Percentiles rank a stretch among this genome's conserved stretches.
Conservation (phyloP, 2,329 filamentous ascomycete species). For the Neoscytalidium dimidiatum region DNA sequence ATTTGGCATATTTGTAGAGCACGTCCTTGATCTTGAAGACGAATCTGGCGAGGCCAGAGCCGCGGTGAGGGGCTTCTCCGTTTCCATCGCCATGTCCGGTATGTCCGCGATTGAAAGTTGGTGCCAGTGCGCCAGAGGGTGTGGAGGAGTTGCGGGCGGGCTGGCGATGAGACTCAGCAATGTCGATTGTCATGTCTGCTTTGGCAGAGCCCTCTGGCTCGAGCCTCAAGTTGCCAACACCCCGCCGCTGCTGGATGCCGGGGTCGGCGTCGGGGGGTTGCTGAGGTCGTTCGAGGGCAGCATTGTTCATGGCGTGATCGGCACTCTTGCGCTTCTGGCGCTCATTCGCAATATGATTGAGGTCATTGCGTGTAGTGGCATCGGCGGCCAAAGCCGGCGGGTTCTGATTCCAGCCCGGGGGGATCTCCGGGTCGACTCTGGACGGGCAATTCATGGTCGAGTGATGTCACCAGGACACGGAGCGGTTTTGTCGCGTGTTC, state of each 20-base stretch:
- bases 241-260: background rate
- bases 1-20: conserved; percentile 54
- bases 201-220: background rate
- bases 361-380: conserved; percentile 62
- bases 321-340: conserved; percentile 51
- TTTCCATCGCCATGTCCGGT: background rate
- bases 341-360: conserved; percentile 62
- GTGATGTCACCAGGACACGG: background rate
- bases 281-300: conserved; percentile 23
- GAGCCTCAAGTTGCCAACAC: background rate
- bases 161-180: background rate
- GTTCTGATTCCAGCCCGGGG: conserved; percentile 62
- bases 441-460: conserved; percentile 67
- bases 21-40: conserved; percentile 20
- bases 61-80: background rate
- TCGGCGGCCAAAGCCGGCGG: conserved; percentile 60
- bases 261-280: background rate
- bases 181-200: conserved; percentile 2
- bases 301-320: conserved; percentile 29
- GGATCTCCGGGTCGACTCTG: conserved; percentile 56
- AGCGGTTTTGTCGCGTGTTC: background rate
- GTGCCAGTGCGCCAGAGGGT: background rate
- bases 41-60: background rate
- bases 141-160: background rate
- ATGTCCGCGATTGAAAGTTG: background rate